Evolutionary conservation across 352 stramenopile species (phyloP), one percentile per base, ranked within the genome.

Genomic region (Saprolegnia diclina): DNA sequence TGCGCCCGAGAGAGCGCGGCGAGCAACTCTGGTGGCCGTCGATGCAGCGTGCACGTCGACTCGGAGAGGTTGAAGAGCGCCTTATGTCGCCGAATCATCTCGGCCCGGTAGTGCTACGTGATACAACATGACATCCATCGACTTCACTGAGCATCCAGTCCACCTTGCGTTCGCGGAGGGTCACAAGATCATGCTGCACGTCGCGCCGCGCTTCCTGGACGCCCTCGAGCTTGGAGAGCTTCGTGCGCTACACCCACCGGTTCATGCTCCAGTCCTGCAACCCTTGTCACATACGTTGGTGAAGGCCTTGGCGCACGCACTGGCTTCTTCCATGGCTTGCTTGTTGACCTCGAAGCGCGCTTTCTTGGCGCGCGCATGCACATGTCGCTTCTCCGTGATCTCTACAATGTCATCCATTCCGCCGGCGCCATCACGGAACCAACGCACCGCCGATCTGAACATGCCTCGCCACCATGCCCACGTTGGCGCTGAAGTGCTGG

Each of bases 1-100:
- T 76, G 89, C 24, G 75, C 79, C 35, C 81, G 86, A 18, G 80
- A 81, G 3, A 81, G 78, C 6, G 80, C 84, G 26, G 82, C 84
- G 5, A 89, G 67, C 29, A 89, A 77, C 67, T 93, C 81, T 3
- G 83, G 82, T 21, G 83, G 82, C 53, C 74, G 75, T 62, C 81
- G 78, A 66, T 90, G 80, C 24, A 91, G 67, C 16, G 85, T 93
- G 73, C 81, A 90, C 22, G 78, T 87, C 11, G 83, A 91, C 14
- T 80, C 67, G 14, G 81, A 91, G 6, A 91, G 65, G 42, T 72
- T 26, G 62, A 91, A 90, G 10, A 73, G 74, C 40, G 73, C 65
- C 62, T 87, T 88, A 40, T 79, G 78, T 52, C 72, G 64, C 18
- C 78, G 75, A 42, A 90, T 65, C 22, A 78, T 62, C 48, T 87